phyloP scores from a whole-genome alignment of 2,329 filamentous ascomycete genomes.

The Macrophomina pseudophaseolina region DNA sequence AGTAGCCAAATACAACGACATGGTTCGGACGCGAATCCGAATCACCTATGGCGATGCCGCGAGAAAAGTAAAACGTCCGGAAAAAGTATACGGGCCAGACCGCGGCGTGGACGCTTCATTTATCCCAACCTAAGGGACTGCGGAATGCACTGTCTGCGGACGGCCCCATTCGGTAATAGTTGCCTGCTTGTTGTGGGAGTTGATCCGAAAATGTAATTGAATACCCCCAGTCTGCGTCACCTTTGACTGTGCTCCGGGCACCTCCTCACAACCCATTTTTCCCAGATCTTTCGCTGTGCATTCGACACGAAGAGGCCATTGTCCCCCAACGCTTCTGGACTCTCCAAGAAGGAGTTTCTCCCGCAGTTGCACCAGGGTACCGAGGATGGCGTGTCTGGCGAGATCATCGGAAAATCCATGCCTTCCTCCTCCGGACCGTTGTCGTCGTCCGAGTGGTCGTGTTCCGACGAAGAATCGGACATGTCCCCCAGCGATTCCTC shows the following conservation, averaged over 20 bases:
- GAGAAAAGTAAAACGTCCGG: constrained; percentile 10
- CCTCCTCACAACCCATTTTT: constrained; percentile 59
- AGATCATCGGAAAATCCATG: constrained; percentile 53
- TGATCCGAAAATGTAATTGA: constrained; percentile 14
- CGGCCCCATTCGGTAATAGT: constrained; percentile 4
- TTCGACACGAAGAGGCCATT: constrained; percentile 55
- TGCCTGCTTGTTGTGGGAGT: constrained; percentile 15
- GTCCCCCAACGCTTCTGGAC: constrained; percentile 54
- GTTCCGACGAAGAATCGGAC: constrained; percentile 39
- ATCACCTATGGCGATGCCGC: not conserved
- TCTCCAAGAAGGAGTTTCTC: constrained; percentile 42
- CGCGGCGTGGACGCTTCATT: constrained; percentile 1
- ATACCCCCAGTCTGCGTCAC: constrained; percentile 27
- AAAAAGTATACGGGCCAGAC: constrained; percentile 16
- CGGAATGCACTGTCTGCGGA: constrained; percentile 20
- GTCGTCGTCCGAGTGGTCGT: constrained; percentile 38
- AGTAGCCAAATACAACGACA: not conserved
- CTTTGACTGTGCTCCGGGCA: constrained; percentile 51
- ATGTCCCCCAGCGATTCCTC: constrained; percentile 39
- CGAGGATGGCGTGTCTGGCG: constrained; percentile 53
- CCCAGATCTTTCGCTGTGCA: constrained; percentile 59
- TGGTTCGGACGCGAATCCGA: not conserved
- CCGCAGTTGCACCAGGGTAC: constrained; percentile 54
- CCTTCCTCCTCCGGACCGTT: constrained; percentile 42
- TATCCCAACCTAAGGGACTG: constrained; percentile 21